Base-by-base conservation (phyloP, 140 eudicot genomes). In the Senecio squalidus region DNA sequence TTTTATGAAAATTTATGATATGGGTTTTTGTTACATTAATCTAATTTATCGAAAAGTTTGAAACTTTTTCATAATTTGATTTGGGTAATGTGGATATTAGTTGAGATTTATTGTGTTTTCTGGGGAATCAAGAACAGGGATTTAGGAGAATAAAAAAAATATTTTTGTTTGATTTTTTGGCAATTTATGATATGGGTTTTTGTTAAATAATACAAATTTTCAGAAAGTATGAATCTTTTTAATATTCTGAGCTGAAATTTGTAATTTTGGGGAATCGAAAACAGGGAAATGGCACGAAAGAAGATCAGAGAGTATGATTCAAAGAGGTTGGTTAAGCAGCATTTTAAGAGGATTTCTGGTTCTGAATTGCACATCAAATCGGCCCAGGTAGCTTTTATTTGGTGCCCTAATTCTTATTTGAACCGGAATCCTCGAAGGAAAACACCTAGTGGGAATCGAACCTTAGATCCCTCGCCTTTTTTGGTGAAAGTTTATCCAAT, bases 291-390 rank as follows among this genome's bases (percentile, higher is more conserved):
- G 96, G 96, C 94, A 9, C 71, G 96, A 14, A 87, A 87, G 89
- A 87, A 87, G 89, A 87, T 87, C 78, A 80, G 96, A 78, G 96
- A 87, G 80, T 87, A 87, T 43, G 96, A 80, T 71, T 87, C 96
- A 34, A 88, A 88, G 89, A 88, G 96, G 56, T 80, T 88, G 48
- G 71, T 88, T 1, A 88, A 88, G 68, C 80, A 88, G 74, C 86
- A 83, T 49, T 74, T 83, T 72, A 88, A 88, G 50, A 70, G 87
- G 30, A 68, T 88, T 11, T 69, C 84, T 16, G 78, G 75, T 17
- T 53, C 39, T 53, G 59, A 53, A 27, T 27, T 53, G 59, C 41
- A 39, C n/a, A 15, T 53, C 38, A 53, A 28, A 53, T 53, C 96
- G 60, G 94, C 94, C 57, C 96, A 80, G 79, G 96, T 24, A 9